phyloP scores from a whole-genome alignment of 306 rosid species.

The Mucuna pruriens region DNA sequence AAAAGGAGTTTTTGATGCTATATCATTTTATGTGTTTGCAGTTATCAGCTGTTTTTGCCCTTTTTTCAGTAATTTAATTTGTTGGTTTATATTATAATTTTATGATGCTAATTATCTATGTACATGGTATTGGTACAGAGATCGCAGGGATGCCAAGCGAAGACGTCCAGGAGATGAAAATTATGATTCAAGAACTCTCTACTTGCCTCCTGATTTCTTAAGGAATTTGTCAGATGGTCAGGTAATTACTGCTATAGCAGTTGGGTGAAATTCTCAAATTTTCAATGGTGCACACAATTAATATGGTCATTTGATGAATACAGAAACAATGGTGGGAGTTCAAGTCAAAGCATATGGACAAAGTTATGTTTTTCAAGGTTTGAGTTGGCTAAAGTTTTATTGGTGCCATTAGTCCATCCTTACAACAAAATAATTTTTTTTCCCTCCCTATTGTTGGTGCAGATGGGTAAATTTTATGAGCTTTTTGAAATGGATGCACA shows the following conservation, averaged over 20 bases:
- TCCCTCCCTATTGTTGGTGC: conserved; percentile 41
- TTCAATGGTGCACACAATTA: conserved; percentile 32
- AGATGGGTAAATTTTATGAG: conserved; percentile 98
- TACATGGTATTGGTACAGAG: conserved; percentile 55
- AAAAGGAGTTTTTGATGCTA: not conserved
- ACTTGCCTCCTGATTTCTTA: conserved; percentile 74
- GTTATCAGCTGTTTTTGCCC: conserved; percentile 14
- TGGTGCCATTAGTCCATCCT: conserved; percentile 7
- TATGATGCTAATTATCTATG: conserved; percentile 29
- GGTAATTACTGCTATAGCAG: conserved; percentile 51
- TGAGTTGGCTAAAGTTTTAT: conserved; percentile 33
- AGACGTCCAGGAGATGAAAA: conserved; percentile 74
- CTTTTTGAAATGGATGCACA: conserved; percentile 99
- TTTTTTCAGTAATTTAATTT: conserved; percentile 5
- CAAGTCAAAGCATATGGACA: conserved; percentile 95
- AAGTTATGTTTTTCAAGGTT: conserved; percentile 94
- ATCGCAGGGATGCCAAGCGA: conserved; percentile 68
- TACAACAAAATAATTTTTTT: conserved; percentile 34
- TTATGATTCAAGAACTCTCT: conserved; percentile 83
- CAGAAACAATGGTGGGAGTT: conserved; percentile 99
- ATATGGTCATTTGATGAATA: conserved; percentile 34
- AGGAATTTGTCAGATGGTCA: conserved; percentile 79
- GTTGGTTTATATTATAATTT: conserved; percentile 19
- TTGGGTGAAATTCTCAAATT: conserved; percentile 18
- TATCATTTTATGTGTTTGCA: conserved; percentile 13